Percentiles rank a stretch among this genome's conserved stretches.
Evolutionary conservation across 805 yeast genomes (phyloP).

Genomic region (Ogataea henricii): DNA sequence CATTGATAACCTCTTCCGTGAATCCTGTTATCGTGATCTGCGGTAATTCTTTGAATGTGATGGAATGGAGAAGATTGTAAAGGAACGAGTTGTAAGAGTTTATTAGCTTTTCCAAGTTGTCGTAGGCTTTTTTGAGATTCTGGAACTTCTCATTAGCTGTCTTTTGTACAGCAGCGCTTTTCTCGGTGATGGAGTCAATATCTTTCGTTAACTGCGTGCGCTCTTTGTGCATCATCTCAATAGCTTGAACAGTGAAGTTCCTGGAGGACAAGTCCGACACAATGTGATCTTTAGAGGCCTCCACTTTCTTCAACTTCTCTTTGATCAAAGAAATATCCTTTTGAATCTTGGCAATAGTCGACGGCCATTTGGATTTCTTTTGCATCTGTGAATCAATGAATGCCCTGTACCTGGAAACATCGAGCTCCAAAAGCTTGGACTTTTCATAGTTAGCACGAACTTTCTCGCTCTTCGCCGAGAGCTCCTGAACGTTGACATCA

Average conservation of each 20-base stretch:
- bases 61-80: slow-evolving; percentile 45
- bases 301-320: slow-evolving; percentile 43
- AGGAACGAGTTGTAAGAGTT: slow-evolving; percentile 58
- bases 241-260: slow-evolving; percentile 62
- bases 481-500: slow-evolving; percentile 40
- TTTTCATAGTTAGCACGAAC: slow-evolving; percentile 57
- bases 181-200: slow-evolving; percentile 46
- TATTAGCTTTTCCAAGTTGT: slow-evolving; percentile 51
- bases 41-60: slow-evolving; percentile 25
- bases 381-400: slow-evolving; percentile 67
- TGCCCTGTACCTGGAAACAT: slow-evolving; percentile 67
- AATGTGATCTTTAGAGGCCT: slow-evolving; percentile 40
- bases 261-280: slow-evolving; percentile 48
- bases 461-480: slow-evolving; percentile 46
- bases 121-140: slow-evolving; percentile 51
- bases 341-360: slow-evolving; percentile 55
- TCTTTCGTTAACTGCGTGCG: slow-evolving; percentile 58
- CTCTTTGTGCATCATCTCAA: slow-evolving; percentile 64
- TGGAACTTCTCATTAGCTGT: slow-evolving; percentile 50
- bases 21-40: slow-evolving; percentile 27
- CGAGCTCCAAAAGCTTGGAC: slow-evolving; percentile 65
- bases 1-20: slow-evolving; percentile 30
- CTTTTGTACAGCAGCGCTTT: slow-evolving; percentile 47
- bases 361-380: slow-evolving; percentile 66
- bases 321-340: slow-evolving; percentile 50